Percentiles rank a stretch among this genome's conserved stretches.
Conservation (phyloP, 176 grass and related monocot species). For the Saccharum officinarum region DNA sequence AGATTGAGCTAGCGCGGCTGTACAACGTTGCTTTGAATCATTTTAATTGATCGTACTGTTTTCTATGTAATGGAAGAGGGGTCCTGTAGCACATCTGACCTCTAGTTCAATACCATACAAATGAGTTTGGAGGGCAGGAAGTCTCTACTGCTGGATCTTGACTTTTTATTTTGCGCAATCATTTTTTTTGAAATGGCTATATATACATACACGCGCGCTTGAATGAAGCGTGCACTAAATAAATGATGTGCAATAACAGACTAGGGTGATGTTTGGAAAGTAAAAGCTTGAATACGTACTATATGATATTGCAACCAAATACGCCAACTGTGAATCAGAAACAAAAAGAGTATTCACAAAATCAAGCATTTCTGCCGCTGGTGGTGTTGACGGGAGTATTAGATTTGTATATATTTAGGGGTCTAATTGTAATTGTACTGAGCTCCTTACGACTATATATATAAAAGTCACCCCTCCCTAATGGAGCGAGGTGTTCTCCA, state of each 20-base stretch:
- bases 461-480: too few species aligned
- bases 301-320: too few species aligned
- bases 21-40: constrained; percentile 35
- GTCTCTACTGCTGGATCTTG: constrained; percentile 11
- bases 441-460: too few species aligned
- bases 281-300: too few species aligned
- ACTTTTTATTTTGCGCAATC: neutral
- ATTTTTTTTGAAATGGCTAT: neutral
- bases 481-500: too few species aligned
- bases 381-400: too few species aligned
- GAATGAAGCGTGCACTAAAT: neutral
- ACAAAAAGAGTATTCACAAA: too few species aligned
- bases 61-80: constrained; percentile 33
- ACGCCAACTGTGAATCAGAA: too few species aligned
- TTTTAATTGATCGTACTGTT: constrained; percentile 39
- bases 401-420: too few species aligned
- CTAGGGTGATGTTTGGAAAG: too few species aligned
- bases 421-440: too few species aligned
- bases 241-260: neutral
- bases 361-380: too few species aligned
- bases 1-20: constrained; percentile 22
- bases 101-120: constrained; percentile 32
- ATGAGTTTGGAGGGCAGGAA: constrained; percentile 22
- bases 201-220: neutral
- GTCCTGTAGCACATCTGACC: constrained; percentile 25